These are phyloP conservation scores for Trametes cingulata DNA, from an alignment of 768 basidiomycete genomes.

Conservation along the genomic window DNA sequence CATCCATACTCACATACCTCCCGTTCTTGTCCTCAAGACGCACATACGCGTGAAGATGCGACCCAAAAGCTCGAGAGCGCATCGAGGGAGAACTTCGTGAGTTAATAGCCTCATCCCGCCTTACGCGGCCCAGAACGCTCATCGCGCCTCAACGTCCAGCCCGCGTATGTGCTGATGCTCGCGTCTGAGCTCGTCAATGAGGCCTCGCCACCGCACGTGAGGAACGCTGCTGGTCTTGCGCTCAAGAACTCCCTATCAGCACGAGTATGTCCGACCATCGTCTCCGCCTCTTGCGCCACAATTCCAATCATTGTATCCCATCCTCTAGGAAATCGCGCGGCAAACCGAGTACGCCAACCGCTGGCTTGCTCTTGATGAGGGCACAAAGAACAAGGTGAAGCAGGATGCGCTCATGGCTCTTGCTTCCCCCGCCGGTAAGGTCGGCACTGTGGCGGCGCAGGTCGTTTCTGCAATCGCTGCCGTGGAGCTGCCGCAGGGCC, in stretches of 20 bases:
- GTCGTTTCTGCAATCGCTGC: constrained; percentile 93
- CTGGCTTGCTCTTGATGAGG: constrained; percentile 77
- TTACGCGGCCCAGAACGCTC: constrained; percentile 6
- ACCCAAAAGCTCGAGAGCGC: constrained; percentile 87
- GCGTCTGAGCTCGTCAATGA: constrained; percentile 84
- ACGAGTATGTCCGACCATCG: constrained; percentile 57
- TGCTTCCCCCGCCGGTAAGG: constrained; percentile 66
- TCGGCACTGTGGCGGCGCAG: constrained; percentile 87
- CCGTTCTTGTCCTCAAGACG: constrained; percentile 52
- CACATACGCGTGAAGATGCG: constrained; percentile 87
- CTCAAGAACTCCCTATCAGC: constrained; percentile 94
- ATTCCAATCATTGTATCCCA: constrained; percentile 17
- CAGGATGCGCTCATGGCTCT: constrained; percentile 83
- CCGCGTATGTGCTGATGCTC: constrained; percentile 91
- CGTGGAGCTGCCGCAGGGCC: constrained; percentile 83
- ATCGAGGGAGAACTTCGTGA: constrained; percentile 85
- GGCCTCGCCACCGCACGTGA: constrained; percentile 63
- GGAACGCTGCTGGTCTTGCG: constrained; percentile 95
- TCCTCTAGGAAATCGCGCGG: constrained; percentile 65
- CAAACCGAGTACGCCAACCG: constrained; percentile 75
- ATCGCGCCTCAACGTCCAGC: constrained; percentile 49
- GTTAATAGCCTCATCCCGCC: constrained; percentile 35
- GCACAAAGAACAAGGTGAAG: constrained; percentile 81
- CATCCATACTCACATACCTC: constrained; percentile 25
- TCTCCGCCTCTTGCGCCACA: constrained; percentile 25